These are phyloP conservation scores for Phytophthora ramorum DNA, from an alignment of 352 stramenopile genomes.

Conservation along the genomic window DNA sequence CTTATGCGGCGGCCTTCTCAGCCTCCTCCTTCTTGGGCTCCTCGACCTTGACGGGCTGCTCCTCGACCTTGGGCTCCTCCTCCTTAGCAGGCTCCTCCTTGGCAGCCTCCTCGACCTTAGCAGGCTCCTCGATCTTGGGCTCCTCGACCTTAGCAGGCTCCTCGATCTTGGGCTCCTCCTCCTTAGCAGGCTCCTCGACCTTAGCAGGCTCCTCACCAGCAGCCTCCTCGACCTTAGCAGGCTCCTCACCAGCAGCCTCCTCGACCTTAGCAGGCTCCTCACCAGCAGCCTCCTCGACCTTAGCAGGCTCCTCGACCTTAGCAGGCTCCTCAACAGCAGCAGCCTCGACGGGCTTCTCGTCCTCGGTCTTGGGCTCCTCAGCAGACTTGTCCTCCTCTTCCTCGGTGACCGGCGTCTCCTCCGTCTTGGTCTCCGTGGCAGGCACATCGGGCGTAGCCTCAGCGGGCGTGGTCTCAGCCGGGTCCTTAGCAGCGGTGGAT, in stretches of 20 bases:
- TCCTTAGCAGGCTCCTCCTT: slow-evolving; percentile 2
- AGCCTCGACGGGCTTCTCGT: slow-evolving; percentile 5
- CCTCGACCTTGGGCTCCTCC: slow-evolving; percentile 8
- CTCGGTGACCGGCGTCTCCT: slow-evolving; percentile 30
- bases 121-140: slow-evolving; percentile 18
- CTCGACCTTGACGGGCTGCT: slow-evolving; percentile 13
- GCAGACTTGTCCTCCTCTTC: slow-evolving; percentile 1
- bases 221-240: no score
- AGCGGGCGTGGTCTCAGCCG: slow-evolving; percentile 26
- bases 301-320: slow-evolving; percentile 18
- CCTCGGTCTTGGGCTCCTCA: slow-evolving; percentile 14
- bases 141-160: slow-evolving; percentile 13
- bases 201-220: slow-evolving; percentile 7
- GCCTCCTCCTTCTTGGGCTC: slow-evolving; percentile 18
- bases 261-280: slow-evolving; percentile 22
- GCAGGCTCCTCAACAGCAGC: slow-evolving; percentile 8
- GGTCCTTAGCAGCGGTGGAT: slow-evolving; percentile 41
- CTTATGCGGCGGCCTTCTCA: slow-evolving; percentile 25
- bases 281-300: slow-evolving; percentile 9
- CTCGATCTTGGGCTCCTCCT: slow-evolving; percentile 7
- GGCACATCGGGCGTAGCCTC: slow-evolving; percentile 27
- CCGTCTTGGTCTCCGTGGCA: slow-evolving; percentile 21
- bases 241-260: slow-evolving; percentile 1
- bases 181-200: slow-evolving; percentile 1
- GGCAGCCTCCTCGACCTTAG: slow-evolving; percentile 8